Evolutionary conservation across 2,329 filamentous ascomycete species (phyloP).

Genomic region (Seiridium cupressi): DNA sequence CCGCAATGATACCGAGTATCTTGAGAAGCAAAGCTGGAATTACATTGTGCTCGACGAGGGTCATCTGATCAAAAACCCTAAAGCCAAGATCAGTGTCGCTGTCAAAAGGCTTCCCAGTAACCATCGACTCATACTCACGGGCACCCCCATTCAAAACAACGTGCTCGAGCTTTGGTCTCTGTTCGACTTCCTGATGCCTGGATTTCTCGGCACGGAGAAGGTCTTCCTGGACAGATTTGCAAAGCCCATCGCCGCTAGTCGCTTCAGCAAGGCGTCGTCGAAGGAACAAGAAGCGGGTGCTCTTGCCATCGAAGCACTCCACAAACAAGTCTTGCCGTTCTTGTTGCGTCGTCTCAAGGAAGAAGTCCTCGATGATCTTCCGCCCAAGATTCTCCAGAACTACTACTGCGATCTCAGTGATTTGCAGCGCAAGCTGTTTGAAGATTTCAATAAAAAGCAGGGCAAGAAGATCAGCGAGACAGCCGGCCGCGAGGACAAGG

Average conservation of each 20-base stretch:
- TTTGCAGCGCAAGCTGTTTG: slow-evolving; percentile 90
- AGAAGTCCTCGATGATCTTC: slow-evolving; percentile 92
- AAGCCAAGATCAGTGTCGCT: slow-evolving; percentile 90
- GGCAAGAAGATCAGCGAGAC: slow-evolving; percentile 83
- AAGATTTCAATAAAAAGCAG: slow-evolving; percentile 94
- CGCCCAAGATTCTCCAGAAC: slow-evolving; percentile 97
- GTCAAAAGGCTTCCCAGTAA: slow-evolving; percentile 90
- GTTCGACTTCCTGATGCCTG: slow-evolving; percentile 98
- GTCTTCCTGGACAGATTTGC: slow-evolving; percentile 96
- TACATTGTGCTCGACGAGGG: slow-evolving; percentile 97
- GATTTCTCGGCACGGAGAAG: slow-evolving; percentile 90
- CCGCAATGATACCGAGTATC: slow-evolving; percentile 86
- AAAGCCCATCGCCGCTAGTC: slow-evolving; percentile 90
- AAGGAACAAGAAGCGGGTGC: slow-evolving; percentile 98
- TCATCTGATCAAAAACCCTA: slow-evolving; percentile 97
- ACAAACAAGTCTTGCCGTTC: slow-evolving; percentile 98
- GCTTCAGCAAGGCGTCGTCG: slow-evolving; percentile 94
- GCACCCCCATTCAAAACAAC: slow-evolving; percentile 97
- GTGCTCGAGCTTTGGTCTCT: slow-evolving; percentile 96
- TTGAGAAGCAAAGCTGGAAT: slow-evolving; percentile 87
- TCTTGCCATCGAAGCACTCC: slow-evolving; percentile 92
- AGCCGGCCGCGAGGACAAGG: slow-evolving; percentile 81
- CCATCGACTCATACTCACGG: slow-evolving; percentile 92
- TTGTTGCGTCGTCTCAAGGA: slow-evolving; percentile 93
- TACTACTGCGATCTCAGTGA: slow-evolving; percentile 99